Evolutionary conservation across 805 yeast genomes (phyloP).

Genomic region (Wickerhamiella lipophila): DNA sequence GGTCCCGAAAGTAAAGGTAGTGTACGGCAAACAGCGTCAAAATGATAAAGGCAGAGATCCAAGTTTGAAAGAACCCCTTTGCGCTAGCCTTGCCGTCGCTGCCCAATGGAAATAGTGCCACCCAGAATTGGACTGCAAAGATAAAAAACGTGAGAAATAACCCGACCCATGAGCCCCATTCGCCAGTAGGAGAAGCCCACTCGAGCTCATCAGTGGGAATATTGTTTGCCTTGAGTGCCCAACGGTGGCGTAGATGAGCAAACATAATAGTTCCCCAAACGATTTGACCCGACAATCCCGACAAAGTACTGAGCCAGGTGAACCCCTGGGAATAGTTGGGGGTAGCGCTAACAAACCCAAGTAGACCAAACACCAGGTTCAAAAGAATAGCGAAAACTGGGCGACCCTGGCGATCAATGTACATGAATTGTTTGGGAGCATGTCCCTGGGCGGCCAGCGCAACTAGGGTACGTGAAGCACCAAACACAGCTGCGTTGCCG

Average conservation of each 20-base stretch:
- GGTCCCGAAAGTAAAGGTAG: constrained; percentile 15
- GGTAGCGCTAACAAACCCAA: constrained; percentile 53
- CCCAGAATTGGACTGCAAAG: constrained; percentile 69
- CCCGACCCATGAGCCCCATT: constrained; percentile 56
- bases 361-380: constrained; percentile 36
- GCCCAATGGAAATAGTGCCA: constrained; percentile 62
- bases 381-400: constrained; percentile 48
- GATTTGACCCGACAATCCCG: constrained; percentile 65
- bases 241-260: constrained; percentile 56
- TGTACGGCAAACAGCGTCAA: constrained; percentile 12
- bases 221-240: constrained; percentile 50
- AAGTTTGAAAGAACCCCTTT: constrained; percentile 38
- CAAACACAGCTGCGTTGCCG: constrained; percentile 60
- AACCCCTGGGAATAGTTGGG: constrained; percentile 40
- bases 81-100: constrained; percentile 28
- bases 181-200: constrained; percentile 55
- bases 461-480: constrained; percentile 55
- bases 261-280: constrained; percentile 68
- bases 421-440: constrained; percentile 49
- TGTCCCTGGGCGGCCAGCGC: constrained; percentile 54
- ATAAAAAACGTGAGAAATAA: constrained; percentile 44
- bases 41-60: constrained; percentile 35
- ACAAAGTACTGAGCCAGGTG: constrained; percentile 63
- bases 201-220: constrained; percentile 56
- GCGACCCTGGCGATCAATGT: constrained; percentile 64